Evolutionary conservation across 148 eudicot genomes (phyloP), one percentile per base, ranked within the genome.

Genomic region (Fagopyrum homotropicum): DNA sequence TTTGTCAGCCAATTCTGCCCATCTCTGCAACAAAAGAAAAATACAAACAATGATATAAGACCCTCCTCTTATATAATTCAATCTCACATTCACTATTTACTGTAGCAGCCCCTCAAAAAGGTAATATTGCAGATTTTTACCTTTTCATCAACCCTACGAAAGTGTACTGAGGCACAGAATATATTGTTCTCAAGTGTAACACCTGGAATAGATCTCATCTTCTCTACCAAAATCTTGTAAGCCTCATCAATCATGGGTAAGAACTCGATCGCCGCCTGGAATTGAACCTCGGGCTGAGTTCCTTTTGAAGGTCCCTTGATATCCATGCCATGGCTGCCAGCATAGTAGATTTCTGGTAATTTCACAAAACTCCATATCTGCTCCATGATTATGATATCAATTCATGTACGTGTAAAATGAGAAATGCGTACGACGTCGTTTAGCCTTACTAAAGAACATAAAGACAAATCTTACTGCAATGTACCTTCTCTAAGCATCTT

Each of bases 241-340:
- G 85, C 92, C 84, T 88, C 80, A 54, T 86, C 86, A 70, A 93
- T 89, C 80, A 91, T 87, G 44, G 91, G 95, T 57, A 89, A 76
- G 78, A 89, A 91, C 55, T 88, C 89, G 46, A 72, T 87, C 6
- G 97, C 95, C 3, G 98, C 95, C 69, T 91, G 98, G 77, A 85
- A 93, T 54, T 85, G 80, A 44, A 93, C 80, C 15, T 35, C 40
- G 3, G 40, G 40, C 40, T 35, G 40, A 35, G 40, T 74, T 46
- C 82, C 79, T 81, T 89, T 82, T 15, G 81, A 22, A 45, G 98
- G 97, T 59, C 92, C 92, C 83, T 84, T 81, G 45, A 94, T 94
- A 83, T 94, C 98, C 98, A 94, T 94, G 22, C 98, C 98, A 80
- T 92, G 98, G 66, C 98, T 94, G 0, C 97, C 98, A 6, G 97